Evolutionary conservation across 169 alveolate genomes (phyloP).

Genomic region (Plasmodium malariae): DNA sequence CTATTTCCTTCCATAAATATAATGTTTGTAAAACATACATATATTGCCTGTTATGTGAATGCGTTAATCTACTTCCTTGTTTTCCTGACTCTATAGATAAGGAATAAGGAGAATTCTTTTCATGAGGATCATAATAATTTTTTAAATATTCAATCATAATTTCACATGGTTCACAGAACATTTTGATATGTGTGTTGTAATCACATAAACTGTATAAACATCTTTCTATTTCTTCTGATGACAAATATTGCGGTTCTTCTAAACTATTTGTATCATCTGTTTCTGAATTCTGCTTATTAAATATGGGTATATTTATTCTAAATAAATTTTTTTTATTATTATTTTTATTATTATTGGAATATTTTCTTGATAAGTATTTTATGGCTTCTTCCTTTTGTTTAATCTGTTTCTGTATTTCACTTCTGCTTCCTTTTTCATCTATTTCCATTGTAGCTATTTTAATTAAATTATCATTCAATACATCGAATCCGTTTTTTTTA

Average conservation of each 20-base stretch:
- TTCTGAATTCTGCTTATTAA: slow-evolving; percentile 76
- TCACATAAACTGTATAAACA: slow-evolving; percentile 93
- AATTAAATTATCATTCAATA: slow-evolving; percentile 89
- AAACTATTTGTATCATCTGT: slow-evolving; percentile 56
- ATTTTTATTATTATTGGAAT: slow-evolving; percentile 71
- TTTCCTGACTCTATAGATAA: slow-evolving; percentile 86
- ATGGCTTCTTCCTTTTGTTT: slow-evolving; percentile 87
- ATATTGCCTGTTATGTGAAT: slow-evolving; percentile 92
- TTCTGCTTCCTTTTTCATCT: slow-evolving; percentile 59
- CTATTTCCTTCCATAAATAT: slow-evolving; percentile 93
- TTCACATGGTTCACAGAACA: slow-evolving; percentile 89
- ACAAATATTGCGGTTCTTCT: slow-evolving; percentile 80
- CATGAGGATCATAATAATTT: slow-evolving; percentile 84
- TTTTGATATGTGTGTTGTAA: slow-evolving; percentile 89
- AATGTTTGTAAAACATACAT: slow-evolving; percentile 93
- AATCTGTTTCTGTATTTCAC: slow-evolving; percentile 85
- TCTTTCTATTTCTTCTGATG: slow-evolving; percentile 92
- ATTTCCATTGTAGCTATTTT: slow-evolving; percentile 89
- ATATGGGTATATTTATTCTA: slow-evolving; percentile 77
- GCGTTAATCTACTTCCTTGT: slow-evolving; percentile 91
- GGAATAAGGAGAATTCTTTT: slow-evolving; percentile 81
- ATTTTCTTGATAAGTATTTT: slow-evolving; percentile 78
- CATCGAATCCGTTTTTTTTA: slow-evolving; percentile 87
- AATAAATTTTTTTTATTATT: slow-evolving; percentile 75
- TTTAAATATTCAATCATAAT: slow-evolving; percentile 86